Conservation (phyloP, 2,329 filamentous ascomycete species). For the Tolypocladium nubicola region DNA sequence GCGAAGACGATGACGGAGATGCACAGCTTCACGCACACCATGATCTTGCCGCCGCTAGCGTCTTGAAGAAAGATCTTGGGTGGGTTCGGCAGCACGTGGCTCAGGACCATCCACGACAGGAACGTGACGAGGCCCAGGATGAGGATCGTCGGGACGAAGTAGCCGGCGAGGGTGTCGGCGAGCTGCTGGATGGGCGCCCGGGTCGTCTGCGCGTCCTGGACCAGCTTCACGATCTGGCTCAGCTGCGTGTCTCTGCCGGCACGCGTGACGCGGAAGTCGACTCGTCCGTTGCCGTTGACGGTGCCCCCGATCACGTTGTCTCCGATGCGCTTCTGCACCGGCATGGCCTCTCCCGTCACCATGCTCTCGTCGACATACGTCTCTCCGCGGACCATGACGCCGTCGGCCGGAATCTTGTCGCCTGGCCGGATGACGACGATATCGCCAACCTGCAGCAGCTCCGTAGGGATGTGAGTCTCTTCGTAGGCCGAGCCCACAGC, state of each 20-base stretch:
- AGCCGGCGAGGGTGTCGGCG: constrained; percentile 82
- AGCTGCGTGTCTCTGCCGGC: constrained; percentile 93
- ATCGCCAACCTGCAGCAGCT: constrained; percentile 88
- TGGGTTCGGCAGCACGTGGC: constrained; percentile 73
- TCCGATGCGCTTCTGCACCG: constrained; percentile 79
- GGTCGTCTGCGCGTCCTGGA: constrained; percentile 92
- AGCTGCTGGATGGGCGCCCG: constrained; percentile 90
- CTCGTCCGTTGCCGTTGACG: constrained; percentile 83
- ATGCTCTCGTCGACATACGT: constrained; percentile 96
- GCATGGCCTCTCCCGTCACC: constrained; percentile 96
- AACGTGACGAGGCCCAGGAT: constrained; percentile 78
- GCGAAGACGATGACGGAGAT: constrained; percentile 98
- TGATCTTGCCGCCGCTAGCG: constrained; percentile 78
- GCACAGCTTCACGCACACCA: constrained; percentile 95
- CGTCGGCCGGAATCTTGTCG: constrained; percentile 94
- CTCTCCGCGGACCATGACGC: constrained; percentile 74
- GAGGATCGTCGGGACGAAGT: constrained; percentile 87
- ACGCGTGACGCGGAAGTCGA: constrained; percentile 86
- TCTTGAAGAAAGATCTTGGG: constrained; percentile 77
- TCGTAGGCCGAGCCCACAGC: constrained; percentile 55
- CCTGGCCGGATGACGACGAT: constrained; percentile 87
- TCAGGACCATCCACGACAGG: constrained; percentile 86
- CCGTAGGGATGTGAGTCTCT: constrained; percentile 80
- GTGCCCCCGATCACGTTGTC: constrained; percentile 81
- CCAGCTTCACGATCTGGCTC: constrained; percentile 96